phyloP scores from a whole-genome alignment of 345 rosid genomes.

The Hevea brasiliensis region DNA sequence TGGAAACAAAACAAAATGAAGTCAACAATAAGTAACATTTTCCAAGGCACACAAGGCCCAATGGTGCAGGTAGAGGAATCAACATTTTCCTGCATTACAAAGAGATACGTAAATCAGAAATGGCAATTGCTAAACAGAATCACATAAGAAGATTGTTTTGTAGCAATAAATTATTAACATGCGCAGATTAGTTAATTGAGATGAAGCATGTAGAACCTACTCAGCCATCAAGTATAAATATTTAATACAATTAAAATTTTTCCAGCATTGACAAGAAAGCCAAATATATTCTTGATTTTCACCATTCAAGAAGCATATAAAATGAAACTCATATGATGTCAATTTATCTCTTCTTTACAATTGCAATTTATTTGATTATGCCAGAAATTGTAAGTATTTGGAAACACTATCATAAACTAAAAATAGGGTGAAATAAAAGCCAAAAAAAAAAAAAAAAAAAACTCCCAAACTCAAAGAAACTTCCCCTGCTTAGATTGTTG shows the following conservation, averaged over 20 bases:
- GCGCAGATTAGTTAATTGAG: not conserved
- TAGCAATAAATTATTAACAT: not conserved
- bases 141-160: not conserved
- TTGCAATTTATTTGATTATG: not conserved
- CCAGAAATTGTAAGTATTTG: not conserved
- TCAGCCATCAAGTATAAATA: not conserved
- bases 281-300: not conserved
- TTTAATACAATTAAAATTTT: not conserved
- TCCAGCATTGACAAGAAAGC: not conserved
- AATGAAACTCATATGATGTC: not conserved
- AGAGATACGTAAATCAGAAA: slow-evolving; percentile 5
- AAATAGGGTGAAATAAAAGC: not conserved
- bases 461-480: not conserved
- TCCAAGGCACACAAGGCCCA: slow-evolving; percentile 78
- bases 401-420: not conserved
- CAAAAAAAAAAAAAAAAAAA: too few relatives aligned
- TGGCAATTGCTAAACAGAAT: not conserved
- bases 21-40: slow-evolving; percentile 66
- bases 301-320: not conserved
- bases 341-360: not conserved
- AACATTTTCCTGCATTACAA: slow-evolving; percentile 66
- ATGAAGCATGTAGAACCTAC: not conserved
- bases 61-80: slow-evolving; percentile 80
- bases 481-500: not conserved
- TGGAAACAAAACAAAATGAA: slow-evolving; percentile 73